phyloP scores from a whole-genome alignment of 163 green algal species.

The Coccomyxa subellipsoidea region DNA sequence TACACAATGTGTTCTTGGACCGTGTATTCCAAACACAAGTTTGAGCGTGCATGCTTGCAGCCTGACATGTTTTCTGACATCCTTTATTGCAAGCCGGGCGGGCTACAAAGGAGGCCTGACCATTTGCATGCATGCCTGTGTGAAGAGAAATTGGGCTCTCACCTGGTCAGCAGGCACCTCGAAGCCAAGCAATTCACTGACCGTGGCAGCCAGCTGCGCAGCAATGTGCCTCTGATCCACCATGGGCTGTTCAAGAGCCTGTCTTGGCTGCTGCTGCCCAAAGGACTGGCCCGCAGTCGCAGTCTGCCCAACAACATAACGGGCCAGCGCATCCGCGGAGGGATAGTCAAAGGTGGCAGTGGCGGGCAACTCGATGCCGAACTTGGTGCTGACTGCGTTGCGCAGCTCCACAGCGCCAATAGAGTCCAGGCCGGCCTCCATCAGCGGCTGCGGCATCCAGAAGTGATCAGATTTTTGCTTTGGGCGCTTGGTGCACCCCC shows the following conservation, averaged over 20 bases:
- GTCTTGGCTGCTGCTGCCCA: too few relatives aligned
- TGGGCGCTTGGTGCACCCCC: too few relatives aligned
- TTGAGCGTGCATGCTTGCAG: neutral
- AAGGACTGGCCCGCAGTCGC: too few relatives aligned
- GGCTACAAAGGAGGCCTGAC: too few relatives aligned
- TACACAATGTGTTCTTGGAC: neutral
- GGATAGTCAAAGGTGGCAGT: constrained; percentile 91
- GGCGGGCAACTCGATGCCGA: constrained; percentile 58
- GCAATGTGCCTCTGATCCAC: neutral
- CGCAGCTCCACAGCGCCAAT: constrained; percentile 82
- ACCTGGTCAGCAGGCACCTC: constrained; percentile 22
- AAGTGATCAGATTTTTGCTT: too few relatives aligned
- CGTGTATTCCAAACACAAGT: neutral
- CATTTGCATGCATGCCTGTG: too few relatives aligned
- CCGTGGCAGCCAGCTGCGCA: constrained; percentile 13
- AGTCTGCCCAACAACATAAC: too few relatives aligned
- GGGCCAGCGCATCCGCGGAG: constrained; percentile 51
- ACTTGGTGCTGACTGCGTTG: constrained; percentile 57
- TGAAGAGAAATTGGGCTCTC: too few relatives aligned
- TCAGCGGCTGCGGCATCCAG: constrained; percentile 55
- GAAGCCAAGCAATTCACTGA: constrained; percentile 21
- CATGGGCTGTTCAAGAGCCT: neutral
- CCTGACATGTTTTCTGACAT: too few relatives aligned
- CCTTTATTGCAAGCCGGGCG: too few relatives aligned
- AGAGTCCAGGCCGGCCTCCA: constrained; percentile 83